These are phyloP conservation scores for Thielaviopsis populi DNA, from an alignment of 2,329 filamentous ascomycete genomes.

Conservation along the genomic window DNA sequence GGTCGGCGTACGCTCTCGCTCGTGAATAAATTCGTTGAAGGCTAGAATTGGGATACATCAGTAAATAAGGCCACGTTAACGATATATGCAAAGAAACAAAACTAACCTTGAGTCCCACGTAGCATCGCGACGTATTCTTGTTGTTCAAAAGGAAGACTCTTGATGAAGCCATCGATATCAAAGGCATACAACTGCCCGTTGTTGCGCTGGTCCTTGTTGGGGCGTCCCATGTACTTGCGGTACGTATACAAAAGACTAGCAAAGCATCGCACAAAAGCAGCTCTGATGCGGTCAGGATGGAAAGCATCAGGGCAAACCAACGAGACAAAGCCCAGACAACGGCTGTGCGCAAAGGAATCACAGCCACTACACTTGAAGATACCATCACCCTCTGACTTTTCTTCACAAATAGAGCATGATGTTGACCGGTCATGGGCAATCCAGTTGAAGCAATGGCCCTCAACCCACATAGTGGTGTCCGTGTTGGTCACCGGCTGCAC, in stretches of 20 bases:
- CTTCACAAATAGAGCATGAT: slow-evolving; percentile 60
- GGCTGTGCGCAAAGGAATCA: slow-evolving; percentile 38
- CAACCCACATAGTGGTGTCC: slow-evolving; percentile 67
- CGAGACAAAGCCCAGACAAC: slow-evolving; percentile 47
- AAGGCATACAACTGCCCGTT: slow-evolving; percentile 47
- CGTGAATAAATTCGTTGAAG: slow-evolving; percentile 76
- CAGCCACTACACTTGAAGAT: slow-evolving; percentile 62
- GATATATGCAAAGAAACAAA: background rate
- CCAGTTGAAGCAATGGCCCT: slow-evolving; percentile 68
- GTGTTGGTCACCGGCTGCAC: slow-evolving; percentile 66
- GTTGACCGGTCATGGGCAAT: slow-evolving; percentile 40
- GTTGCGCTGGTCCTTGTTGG: slow-evolving; percentile 44
- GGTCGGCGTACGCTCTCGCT: slow-evolving; percentile 51
- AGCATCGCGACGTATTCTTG: slow-evolving; percentile 50
- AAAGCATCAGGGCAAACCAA: slow-evolving; percentile 50
- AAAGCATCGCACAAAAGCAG: slow-evolving; percentile 49
- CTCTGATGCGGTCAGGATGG: slow-evolving; percentile 44
- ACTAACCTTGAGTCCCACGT: slow-evolving; percentile 50
- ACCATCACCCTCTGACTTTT: slow-evolving; percentile 55
- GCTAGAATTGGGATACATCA: slow-evolving; percentile 17
- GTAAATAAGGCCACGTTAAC: background rate
- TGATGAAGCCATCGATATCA: slow-evolving; percentile 50
- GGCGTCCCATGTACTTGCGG: slow-evolving; percentile 45
- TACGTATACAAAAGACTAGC: slow-evolving; percentile 54
- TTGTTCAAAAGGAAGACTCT: slow-evolving; percentile 49